These are phyloP conservation scores for Pleurotus platypus DNA, from an alignment of 768 basidiomycete genomes.

Conservation along the genomic window DNA sequence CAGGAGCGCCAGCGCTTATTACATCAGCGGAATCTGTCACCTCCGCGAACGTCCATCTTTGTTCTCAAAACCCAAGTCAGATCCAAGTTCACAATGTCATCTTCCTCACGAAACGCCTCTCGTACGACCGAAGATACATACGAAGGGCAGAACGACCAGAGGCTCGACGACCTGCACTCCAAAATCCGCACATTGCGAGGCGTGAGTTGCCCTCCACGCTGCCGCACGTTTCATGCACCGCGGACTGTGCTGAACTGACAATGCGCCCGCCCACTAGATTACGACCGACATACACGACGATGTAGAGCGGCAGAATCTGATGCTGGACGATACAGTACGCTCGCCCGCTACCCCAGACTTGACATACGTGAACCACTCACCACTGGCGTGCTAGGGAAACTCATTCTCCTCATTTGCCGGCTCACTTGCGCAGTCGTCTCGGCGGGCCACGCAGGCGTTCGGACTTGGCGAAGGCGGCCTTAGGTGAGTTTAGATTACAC, in stretches of 20 bases:
- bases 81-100: slow-evolving; percentile 15
- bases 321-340: slow-evolving; percentile 74
- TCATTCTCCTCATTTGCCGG: slow-evolving; percentile 63
- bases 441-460: slow-evolving; percentile 70
- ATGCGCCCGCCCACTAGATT: slow-evolving; percentile 40
- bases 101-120: slow-evolving; percentile 36
- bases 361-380: slow-evolving; percentile 1
- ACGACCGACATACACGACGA: slow-evolving; percentile 86
- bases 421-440: slow-evolving; percentile 62
- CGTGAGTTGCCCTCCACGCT: slow-evolving; percentile 35
- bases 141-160: slow-evolving; percentile 82
- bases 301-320: slow-evolving; percentile 76
- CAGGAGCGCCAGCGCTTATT: too few relatives aligned
- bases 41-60: too few relatives aligned
- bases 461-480: slow-evolving; percentile 65
- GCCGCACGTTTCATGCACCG: too few relatives aligned
- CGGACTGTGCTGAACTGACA: too few relatives aligned
- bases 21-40: too few relatives aligned
- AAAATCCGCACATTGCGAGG: slow-evolving; percentile 80
- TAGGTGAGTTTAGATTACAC: neutral
- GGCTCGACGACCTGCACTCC: slow-evolving; percentile 78
- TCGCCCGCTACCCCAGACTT: neutral
- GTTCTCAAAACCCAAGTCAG: too few relatives aligned
- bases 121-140: slow-evolving; percentile 60
- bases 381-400: slow-evolving; percentile 43